Conservation (phyloP, 169 alveolate genomes). For the Theileria orientalis region DNA sequence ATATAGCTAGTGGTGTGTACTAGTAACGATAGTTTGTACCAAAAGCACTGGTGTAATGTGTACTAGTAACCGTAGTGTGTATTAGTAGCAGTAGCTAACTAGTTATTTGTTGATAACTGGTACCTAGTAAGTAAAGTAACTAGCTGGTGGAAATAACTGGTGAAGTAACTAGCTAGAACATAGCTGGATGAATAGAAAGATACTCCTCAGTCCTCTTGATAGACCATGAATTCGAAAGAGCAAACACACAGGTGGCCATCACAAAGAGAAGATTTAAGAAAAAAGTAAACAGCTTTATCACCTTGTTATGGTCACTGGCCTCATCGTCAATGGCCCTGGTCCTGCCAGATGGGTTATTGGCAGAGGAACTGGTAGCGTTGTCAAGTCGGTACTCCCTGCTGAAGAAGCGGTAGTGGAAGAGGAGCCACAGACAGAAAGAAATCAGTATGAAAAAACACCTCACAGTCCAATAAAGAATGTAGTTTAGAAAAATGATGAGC, state of each 20-base stretch:
- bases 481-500: constrained; percentile 62
- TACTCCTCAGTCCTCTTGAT: constrained; percentile 17
- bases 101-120: no score
- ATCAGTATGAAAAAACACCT: constrained; percentile 78
- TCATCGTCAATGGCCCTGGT: no score
- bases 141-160: constrained; percentile 10
- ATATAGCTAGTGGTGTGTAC: not conserved
- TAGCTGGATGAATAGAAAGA: constrained; percentile 7
- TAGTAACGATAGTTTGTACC: no score
- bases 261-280: constrained; percentile 76
- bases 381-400: constrained; percentile 49
- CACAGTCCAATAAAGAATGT: constrained; percentile 83
- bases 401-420: constrained; percentile 74
- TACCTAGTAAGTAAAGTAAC: no score
- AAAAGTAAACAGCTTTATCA: constrained; percentile 76
- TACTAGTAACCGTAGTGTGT: no score
- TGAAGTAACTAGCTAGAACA: no score
- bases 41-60: no score
- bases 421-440: constrained; percentile 81
- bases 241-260: constrained; percentile 82
- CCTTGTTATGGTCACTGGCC: no score
- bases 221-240: constrained; percentile 81
- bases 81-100: no score
- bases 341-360: no score
- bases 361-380: no score